Base-by-base conservation (phyloP, 176 grass and related monocot species). In the Avena insularis region DNA sequence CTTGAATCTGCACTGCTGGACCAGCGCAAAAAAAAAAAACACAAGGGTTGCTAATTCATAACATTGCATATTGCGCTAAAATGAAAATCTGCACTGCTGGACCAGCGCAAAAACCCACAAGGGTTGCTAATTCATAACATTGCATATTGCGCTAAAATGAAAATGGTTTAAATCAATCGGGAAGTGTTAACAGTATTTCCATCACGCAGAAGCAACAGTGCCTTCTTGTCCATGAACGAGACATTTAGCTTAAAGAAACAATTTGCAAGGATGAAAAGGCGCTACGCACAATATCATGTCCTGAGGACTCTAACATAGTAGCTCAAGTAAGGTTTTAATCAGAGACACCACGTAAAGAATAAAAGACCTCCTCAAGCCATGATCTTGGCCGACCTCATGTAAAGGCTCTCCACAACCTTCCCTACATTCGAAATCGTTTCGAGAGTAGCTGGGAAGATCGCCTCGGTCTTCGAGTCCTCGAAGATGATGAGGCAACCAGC, bases 401-500 rank as follows among this genome's bases (percentile, higher is more conserved):
- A 95, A 48, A 95, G 88, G 74, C 95, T 93, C 64, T 95, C 93
- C 25, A 93, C 95, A 17, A 95, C 95, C 80, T 90, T 93, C 17
- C 91, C 93, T 1, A 98, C 89, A 64, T 98, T 95, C 0, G 86
- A 78, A 82, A 98, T 95, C 0, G 93, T 98, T 10, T 98, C 93
- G 2, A 98, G 85, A 0, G 93, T 91, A 75, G 91, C 93, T 12
- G 95, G 95, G 88, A 95, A 98, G 76, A 98, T 93, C 2, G 86
- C 90, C 90, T 91, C 93, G 0, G 89, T 49, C 74, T 93, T 97
- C 49, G 59, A 48, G 55, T 97, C 95, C 48, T 95, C 95, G 3
- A 90, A 97, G 85, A 97, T 97, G 79, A 95, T 83, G 74, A 97
- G 91, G 76, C 95, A 95, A 58, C 95, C 93, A 7, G 95, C 91